Base-by-base conservation (phyloP, 129 eudicot species). In the Rutidosis leptorrhynchoides region DNA sequence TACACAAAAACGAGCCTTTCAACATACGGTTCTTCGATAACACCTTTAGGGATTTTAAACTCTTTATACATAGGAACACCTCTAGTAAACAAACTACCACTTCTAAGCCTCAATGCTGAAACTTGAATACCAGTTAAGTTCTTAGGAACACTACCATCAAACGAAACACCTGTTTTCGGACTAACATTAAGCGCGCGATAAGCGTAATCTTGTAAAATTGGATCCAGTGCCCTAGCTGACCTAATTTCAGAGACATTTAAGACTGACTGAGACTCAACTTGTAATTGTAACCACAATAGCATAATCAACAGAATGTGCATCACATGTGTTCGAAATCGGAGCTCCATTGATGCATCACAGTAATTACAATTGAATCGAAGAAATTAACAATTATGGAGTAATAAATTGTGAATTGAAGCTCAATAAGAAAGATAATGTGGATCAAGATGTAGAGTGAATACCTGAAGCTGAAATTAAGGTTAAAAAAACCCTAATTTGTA, bases 1-100 rank as follows among this genome's bases (percentile, higher is more conserved):
- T 90, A 90, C 22, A 90, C 89, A 28, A 90, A 68, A 35, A 82
- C 88, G 29, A 90, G 88, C 57, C 97, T 80, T 74, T 86, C 79
- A 3, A 82, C 95, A 57, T 86, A 82, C 0, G 91, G 95, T 25
- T 64, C 64, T 53, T 56, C 89, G 14, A 74, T 12, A 52, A 90
- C 69, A 20, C 92, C 95, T 4, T 17, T 40, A 0, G 95, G 90
- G n/a, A 90, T 71, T 40, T 28, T 54, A 51, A 90, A 90, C 77
- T 90, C 95, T 45, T 78, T 82, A 80, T 75, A 86, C 61, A 1
- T 53, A 0, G 59, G 16, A 40, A 90, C 79, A 32, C 97, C 97
- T 65, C 79, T 73, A 5, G 21, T 32, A 51, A 79, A 69, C 67
- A 90, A 71, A 70, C 95, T 87, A 70, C 97, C 97, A 65, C 82